These are phyloP conservation scores for Schrenkiella parvula DNA, from an alignment of 345 rosid genomes.

Conservation along the genomic window DNA sequence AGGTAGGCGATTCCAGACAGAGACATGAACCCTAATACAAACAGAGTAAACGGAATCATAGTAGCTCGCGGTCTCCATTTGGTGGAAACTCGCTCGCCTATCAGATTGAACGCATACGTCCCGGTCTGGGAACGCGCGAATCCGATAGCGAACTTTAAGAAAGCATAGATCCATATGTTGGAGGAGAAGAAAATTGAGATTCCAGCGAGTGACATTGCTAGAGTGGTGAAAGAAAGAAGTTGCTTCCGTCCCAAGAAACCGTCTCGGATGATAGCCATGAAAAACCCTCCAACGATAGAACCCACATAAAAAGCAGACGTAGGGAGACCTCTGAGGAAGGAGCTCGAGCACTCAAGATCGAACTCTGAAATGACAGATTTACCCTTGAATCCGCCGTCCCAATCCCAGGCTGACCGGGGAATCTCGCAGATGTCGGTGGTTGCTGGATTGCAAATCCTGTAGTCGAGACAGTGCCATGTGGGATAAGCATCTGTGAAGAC, in stretches of 20 bases:
- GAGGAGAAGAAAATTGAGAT: constrained; percentile 31
- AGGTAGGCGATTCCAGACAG: constrained; percentile 43
- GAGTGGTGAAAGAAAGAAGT: constrained; percentile 29
- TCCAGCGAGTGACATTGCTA: constrained; percentile 35
- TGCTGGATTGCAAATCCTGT: constrained; percentile 7
- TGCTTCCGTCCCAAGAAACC: constrained; percentile 41
- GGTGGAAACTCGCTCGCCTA: constrained; percentile 38
- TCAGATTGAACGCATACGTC: constrained; percentile 39
- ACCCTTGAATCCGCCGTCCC: constrained; percentile 36
- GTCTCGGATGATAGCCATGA: constrained; percentile 34
- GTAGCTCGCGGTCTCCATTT: constrained; percentile 46
- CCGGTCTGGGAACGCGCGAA: constrained; percentile 37
- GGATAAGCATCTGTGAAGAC: constrained; percentile 61
- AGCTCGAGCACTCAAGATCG: constrained; percentile 44
- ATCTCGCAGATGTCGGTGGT: constrained; percentile 40
- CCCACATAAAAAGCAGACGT: constrained; percentile 48
- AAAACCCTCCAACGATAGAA: constrained; percentile 38
- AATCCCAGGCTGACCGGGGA: constrained; percentile 44
- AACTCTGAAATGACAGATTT: constrained; percentile 53
- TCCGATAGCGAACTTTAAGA: constrained; percentile 33
- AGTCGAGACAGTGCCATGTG: constrained; percentile 48
- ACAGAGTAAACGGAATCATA: constrained; percentile 41
- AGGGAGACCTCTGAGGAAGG: constrained; percentile 46
- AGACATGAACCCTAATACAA: constrained; percentile 48
- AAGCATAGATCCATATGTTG: constrained; percentile 37